Evolutionary conservation across 208 protist species (phyloP).

Genomic region (Acanthamoeba culbertsoni): DNA sequence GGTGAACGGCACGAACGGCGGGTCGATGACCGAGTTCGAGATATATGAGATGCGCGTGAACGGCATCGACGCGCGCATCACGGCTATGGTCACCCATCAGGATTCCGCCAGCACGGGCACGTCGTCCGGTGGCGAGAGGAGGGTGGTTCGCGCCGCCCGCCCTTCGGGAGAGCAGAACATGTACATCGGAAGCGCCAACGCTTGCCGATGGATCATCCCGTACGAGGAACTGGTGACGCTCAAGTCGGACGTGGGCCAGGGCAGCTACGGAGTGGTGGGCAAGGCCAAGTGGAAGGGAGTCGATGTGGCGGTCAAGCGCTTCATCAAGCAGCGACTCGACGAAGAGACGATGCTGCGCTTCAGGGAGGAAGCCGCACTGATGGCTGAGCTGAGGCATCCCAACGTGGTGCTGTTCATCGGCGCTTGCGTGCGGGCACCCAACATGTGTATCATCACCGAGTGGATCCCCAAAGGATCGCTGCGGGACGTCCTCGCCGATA

Average conservation of each 20-base stretch:
- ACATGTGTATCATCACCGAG: constrained; percentile 77
- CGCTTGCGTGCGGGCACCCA: constrained; percentile 64
- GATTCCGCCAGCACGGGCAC: not conserved
- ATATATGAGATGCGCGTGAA: not conserved
- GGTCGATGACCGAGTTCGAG: not conserved
- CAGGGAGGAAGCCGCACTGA: constrained; percentile 7
- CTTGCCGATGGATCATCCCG: not conserved
- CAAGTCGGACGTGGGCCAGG: constrained; percentile 1
- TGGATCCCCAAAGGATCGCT: constrained; percentile 70
- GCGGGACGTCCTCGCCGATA: constrained; percentile 64
- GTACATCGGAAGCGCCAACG: constrained; percentile 33
- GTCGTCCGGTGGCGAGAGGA: not conserved
- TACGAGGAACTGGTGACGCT: not conserved
- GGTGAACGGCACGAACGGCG: not conserved
- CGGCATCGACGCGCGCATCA: not conserved
- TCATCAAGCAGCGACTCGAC: constrained; percentile 48
- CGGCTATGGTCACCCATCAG: too few relatives aligned
- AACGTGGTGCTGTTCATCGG: constrained; percentile 56
- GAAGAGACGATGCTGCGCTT: constrained; percentile 39
- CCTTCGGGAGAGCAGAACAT: not conserved
- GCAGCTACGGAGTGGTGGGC: not conserved
- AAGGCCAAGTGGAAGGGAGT: constrained; percentile 31
- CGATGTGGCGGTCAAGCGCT: constrained; percentile 51
- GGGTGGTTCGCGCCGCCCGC: too few relatives aligned
- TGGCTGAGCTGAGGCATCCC: constrained; percentile 30